Evolutionary conservation across 1,284 basidiomycete genomes (phyloP).

Genomic region (Austroboletus novae-zelandiae): DNA sequence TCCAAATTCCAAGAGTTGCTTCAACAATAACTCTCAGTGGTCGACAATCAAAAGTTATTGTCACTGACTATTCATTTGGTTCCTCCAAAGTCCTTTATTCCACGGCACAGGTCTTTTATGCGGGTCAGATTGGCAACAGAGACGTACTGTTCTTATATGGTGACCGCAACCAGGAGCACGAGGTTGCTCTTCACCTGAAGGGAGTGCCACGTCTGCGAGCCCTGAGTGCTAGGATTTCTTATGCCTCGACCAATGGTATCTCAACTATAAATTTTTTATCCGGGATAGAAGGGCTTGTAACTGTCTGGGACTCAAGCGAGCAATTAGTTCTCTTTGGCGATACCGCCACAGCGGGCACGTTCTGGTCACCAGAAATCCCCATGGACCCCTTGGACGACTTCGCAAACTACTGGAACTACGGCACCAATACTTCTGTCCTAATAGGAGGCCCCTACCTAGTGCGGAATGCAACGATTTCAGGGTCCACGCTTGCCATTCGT

Average conservation of each 20-base stretch:
- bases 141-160: conserved; percentile 73
- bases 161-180: conserved; percentile 56
- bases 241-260: conserved; percentile 23
- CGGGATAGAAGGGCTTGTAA: conserved; percentile 57
- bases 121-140: conserved; percentile 61
- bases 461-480: conserved; percentile 45
- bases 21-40: conserved; percentile 58
- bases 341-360: conserved; percentile 55
- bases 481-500: conserved; percentile 40
- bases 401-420: conserved; percentile 48
- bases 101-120: conserved; percentile 66
- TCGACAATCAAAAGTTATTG: conserved; percentile 67
- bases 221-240: conserved; percentile 34
- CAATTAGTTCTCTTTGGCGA: conserved; percentile 70
- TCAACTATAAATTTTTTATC: conserved; percentile 49
- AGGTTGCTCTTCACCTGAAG: conserved; percentile 47
- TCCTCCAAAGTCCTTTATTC: conserved; percentile 57
- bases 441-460: conserved; percentile 57
- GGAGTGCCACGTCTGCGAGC: conserved; percentile 43
- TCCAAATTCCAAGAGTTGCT: conserved; percentile 54
- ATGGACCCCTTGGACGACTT: conserved; percentile 27
- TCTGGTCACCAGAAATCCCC: conserved; percentile 51
- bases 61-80: conserved; percentile 68
- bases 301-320: conserved; percentile 61
- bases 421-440: conserved; percentile 49